Evolutionary conservation across 2,329 filamentous ascomycete genomes (phyloP).

Genomic region (Cordyceps militaris): DNA sequence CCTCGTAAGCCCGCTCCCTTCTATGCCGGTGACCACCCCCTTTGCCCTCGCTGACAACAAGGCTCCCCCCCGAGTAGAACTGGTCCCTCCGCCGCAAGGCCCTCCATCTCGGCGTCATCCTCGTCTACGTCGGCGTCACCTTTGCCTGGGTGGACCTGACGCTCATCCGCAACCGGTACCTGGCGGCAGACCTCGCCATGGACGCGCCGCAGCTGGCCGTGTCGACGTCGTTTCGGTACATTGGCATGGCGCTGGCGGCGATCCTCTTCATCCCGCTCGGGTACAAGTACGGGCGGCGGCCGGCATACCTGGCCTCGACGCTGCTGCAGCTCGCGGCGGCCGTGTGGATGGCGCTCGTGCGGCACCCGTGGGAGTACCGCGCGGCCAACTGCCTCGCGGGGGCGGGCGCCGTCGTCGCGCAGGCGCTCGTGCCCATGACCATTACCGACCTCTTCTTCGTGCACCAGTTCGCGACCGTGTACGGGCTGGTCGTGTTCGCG

Average conservation of each 20-base stretch:
- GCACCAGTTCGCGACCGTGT: conserved; percentile 1
- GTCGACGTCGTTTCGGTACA: not conserved
- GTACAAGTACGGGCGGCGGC: conserved; percentile 6
- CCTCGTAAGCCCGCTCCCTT: not conserved
- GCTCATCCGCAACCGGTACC: not conserved
- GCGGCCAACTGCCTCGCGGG: not conserved
- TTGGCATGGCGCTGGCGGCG: not conserved
- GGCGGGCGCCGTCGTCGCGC: not conserved
- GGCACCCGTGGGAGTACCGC: not conserved
- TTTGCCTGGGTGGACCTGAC: not conserved
- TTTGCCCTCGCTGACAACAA: not conserved
- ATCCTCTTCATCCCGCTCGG: conserved; percentile 2
- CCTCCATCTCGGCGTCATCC: conserved; percentile 3
- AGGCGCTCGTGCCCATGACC: conserved; percentile 9
- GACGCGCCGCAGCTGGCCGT: not conserved
- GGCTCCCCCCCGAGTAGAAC: not conserved
- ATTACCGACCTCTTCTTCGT: conserved; percentile 8
- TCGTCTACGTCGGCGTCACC: not conserved
- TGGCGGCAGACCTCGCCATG: not conserved
- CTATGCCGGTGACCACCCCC: not conserved
- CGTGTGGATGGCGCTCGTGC: not conserved
- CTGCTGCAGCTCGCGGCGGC: conserved; percentile 1
- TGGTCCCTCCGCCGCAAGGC: conserved; percentile 1
- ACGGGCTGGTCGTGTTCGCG: not conserved
- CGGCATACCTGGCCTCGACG: not conserved